Base-by-base conservation (phyloP, 805 yeast species). In the Saturnispora galanensis region DNA sequence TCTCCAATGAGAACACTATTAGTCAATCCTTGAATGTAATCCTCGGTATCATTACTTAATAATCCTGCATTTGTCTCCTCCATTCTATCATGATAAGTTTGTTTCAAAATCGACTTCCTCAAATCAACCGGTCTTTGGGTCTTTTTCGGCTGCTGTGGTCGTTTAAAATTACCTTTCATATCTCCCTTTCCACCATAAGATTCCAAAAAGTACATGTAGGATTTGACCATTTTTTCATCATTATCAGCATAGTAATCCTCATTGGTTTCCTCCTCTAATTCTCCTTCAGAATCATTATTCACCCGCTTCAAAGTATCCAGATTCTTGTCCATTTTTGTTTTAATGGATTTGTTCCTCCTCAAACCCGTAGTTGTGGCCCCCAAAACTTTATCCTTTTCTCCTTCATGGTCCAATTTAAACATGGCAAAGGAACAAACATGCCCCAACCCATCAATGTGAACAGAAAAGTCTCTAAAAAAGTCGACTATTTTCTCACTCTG, bases 371-470 rank as follows among this genome's bases (percentile, higher is more conserved):
- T 28, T n/a, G 18, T 13, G n/a, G 34, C 34, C 10, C 41, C 9
- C 54, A 55, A 37, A 15, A 33, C 29, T 33, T 54, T 59, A 34
- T 47, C 46, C 28, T 45, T 49, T 35, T 55, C 71, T 64, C 71
- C 50, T 48, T 73, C 71, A 50, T 76, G 77, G 49, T 81, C 88
- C 50, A 83, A 77, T 52, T 86, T 82, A 64, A 93, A 93, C 80
- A 86, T 85, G 2, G 97, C 97, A 70, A 81, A 87, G 29, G 86
- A 81, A 58, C 97, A 90, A 33, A 93, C 95, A 56, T 89, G 83
- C 0, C 98, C 99, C 35, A 93, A 67, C 0, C 96, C 97, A 65
- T 89, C 97, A 39, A 89, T 86, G 59, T 90, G 93, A 10, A 88
- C 80, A 10, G 95, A 80, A 52, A 77, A 82, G 47, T 90, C 97